Base-by-base conservation (phyloP, 2,329 filamentous ascomycete species). In the Monosporascus ibericus region DNA sequence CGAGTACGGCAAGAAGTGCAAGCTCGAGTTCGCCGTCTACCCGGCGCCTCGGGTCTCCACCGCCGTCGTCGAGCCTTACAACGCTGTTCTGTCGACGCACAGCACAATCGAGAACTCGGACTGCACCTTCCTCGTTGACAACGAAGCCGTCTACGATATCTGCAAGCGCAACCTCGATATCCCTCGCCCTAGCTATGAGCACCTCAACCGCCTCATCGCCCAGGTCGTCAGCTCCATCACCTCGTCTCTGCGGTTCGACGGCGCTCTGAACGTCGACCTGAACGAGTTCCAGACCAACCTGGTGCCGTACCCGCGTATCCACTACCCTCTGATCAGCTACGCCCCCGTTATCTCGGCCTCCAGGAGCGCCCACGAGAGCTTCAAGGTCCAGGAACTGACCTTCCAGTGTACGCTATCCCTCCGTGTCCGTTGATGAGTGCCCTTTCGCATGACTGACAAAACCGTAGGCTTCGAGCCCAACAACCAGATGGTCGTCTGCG, bases 281-380 rank as follows among this genome's bases (percentile, higher is more conserved):
- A 87, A 87, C 78, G 85, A 88, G 74, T 88, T 88, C 79, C 85
- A 88, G 78, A 88, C 85, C 69, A 88, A 88, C 75, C 68, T 88
- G 72, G 85, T 88, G 50, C 85, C 85, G 25, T 88, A 86, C 70
- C 85, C 85, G 37, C 84, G 85, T 69, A 88, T 88, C 60, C 85
- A 88, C 76, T 88, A 87, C 71, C 85, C 85, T 49, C 73, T 88
- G 47, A 86, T 88, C 74, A 85, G 81, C 74, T 88, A 88, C 66
- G 84, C 85, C 11, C 85, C 85, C 34, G 85, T 88, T 61, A 78
- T 88, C 58, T 87, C 84, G 22, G 82, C 84, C 54, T 78, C 81
- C 75, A 89, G 88, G 81, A 90, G 87, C 71, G 82, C 85, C 47
- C 89, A 94, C 68, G 89, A 94, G 77, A 90, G 87, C 77, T 92